Evolutionary conservation across 345 rosid species (phyloP), one percentile per base, ranked within the genome.

Genomic region (Gossypium anomalum): DNA sequence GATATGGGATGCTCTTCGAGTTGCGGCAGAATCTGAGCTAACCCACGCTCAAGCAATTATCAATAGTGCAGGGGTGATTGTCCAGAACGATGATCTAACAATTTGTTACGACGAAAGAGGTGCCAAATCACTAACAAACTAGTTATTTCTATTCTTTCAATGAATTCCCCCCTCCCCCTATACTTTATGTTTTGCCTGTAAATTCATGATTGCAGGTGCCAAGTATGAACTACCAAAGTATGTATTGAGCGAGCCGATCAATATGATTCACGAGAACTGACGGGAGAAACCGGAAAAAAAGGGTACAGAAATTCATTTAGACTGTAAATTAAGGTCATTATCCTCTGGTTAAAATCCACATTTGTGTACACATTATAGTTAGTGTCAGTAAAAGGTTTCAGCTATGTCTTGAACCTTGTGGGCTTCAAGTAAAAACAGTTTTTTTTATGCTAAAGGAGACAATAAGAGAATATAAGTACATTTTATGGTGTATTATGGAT

Each of bases 1-100:
- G 86, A 89, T 93, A 67, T 93, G 98, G 98, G 96, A 92, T 60
- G 98, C 98, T 23, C 96, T 93, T 59, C 92, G 90, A 8, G 98
- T 89, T 77, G 98, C 98, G 3, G 87, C 92, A 14, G 97, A 90
- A 80, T 90, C 92, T 74, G 97, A 93, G 51, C 57, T 88, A 58
- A 61, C 78, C 62, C 89, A 88, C 80, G 93, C 94, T 0, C 94
- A 90, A 81, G 92, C 94, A 73, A 90, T 90, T 34, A 87, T 94
- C 77, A 97, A 88, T 56, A 90, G 97, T 67, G 97, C 97, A 7
- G 97, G 98, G 22, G 93, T 89, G 75, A 95, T 91, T 49, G 83
- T 89, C 78, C 96, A 95, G 81, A 91, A 71, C 85, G 84, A 82
- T 20, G 96, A 93, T 85, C 78, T 95, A 84, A 89, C 99, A 17